Percentiles rank a stretch among this genome's conserved stretches.
phyloP scores from a whole-genome alignment of 225 moss, liverwort and hornwort genomes.

The Marchantia polymorpha region DNA sequence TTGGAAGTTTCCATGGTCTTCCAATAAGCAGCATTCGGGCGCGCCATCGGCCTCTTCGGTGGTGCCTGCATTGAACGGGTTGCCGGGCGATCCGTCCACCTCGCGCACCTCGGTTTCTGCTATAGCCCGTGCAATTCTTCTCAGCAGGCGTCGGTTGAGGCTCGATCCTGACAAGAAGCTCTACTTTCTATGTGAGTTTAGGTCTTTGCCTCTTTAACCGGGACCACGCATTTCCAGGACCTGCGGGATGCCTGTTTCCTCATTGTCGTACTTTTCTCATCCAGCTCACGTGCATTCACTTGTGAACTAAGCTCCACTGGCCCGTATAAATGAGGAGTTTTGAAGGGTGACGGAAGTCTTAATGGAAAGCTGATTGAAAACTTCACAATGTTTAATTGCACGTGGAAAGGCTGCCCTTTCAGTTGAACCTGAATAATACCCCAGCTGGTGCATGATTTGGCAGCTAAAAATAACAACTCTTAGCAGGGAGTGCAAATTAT shows the following conservation, averaged over 20 bases:
- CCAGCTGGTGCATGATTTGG: neutral
- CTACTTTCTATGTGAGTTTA: slow-evolving; percentile 65
- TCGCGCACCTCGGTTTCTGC: slow-evolving; percentile 59
- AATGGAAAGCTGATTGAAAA: neutral
- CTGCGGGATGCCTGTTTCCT: neutral
- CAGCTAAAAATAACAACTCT: neutral
- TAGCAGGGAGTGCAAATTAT: neutral
- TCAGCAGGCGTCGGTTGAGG: slow-evolving; percentile 54
- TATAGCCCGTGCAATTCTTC: slow-evolving; percentile 63
- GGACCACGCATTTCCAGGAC: neutral
- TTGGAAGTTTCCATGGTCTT: slow-evolving; percentile 49
- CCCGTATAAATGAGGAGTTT: neutral
- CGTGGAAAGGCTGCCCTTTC: neutral
- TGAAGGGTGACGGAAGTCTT: neutral
- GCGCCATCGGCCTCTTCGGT: slow-evolving; percentile 46
- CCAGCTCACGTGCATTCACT: neutral
- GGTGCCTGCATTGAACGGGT: slow-evolving; percentile 46
- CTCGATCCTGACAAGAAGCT: slow-evolving; percentile 79
- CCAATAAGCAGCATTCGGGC: slow-evolving; percentile 32
- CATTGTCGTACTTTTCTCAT: neutral
- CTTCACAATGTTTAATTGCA: neutral
- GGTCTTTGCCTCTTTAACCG: neutral
- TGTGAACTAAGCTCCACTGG: neutral
- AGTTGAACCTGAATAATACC: neutral
- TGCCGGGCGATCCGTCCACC: slow-evolving; percentile 55